Evolutionary conservation across 345 rosid species (phyloP).

Genomic region (Euphorbia pulcherrima): DNA sequence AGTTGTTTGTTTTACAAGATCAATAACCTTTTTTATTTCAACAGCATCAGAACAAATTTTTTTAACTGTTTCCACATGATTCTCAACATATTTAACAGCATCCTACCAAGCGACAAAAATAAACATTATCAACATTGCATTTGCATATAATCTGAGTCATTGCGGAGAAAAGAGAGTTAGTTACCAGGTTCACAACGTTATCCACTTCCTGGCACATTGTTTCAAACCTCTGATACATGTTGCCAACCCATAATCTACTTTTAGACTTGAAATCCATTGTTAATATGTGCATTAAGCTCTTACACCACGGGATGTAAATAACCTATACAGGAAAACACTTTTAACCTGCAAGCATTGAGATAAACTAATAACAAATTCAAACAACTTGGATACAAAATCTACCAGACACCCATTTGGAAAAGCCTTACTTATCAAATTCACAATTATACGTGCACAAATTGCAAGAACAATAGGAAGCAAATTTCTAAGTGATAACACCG

Average conservation of each 20-base stretch:
- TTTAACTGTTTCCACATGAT: slow-evolving; percentile 37
- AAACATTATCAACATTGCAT: slow-evolving; percentile 7
- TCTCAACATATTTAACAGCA: slow-evolving; percentile 41
- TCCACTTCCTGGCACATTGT: slow-evolving; percentile 60
- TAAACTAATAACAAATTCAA: not conserved
- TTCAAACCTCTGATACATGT: slow-evolving; percentile 65
- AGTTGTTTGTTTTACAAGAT: slow-evolving; percentile 12
- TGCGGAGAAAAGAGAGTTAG: not conserved
- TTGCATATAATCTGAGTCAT: not conserved
- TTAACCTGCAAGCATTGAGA: slow-evolving; percentile 4
- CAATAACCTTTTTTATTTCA: slow-evolving; percentile 26
- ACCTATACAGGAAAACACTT: not conserved
- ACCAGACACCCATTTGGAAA: not conserved
- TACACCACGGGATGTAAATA: not conserved
- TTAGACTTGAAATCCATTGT: slow-evolving; percentile 50
- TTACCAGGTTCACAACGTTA: slow-evolving; percentile 52
- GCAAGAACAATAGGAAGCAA: not conserved
- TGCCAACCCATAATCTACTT: slow-evolving; percentile 58
- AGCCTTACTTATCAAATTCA: not conserved
- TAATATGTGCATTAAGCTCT: not conserved
- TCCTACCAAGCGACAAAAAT: slow-evolving; percentile 33
- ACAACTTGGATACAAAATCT: not conserved
- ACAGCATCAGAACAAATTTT: slow-evolving; percentile 37
- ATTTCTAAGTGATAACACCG: not conserved
- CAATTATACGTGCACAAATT: not conserved